Evolutionary conservation across 495 filamentous ascomycete species (phyloP).

Genomic region (Thozetella sp.): DNA sequence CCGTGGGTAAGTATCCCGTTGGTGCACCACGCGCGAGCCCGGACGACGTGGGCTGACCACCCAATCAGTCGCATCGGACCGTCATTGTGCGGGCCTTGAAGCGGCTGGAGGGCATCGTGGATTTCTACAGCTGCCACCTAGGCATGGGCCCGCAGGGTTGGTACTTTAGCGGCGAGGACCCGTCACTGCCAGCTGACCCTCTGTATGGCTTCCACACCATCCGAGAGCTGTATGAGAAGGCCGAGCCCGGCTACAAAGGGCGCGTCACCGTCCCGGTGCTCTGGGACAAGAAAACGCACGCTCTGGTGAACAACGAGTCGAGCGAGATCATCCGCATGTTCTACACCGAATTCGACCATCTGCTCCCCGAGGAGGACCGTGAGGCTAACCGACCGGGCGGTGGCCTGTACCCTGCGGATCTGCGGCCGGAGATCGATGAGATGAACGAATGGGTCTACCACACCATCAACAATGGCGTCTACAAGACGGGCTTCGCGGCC

Average conservation of each 20-base stretch:
- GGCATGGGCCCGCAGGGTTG: constrained; percentile 61
- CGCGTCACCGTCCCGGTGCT: constrained; percentile 72
- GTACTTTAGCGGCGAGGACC: constrained; percentile 62
- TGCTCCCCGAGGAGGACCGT: constrained; percentile 62
- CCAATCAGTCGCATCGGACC: constrained; percentile 59
- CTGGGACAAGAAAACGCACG: constrained; percentile 69
- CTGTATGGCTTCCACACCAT: constrained; percentile 64
- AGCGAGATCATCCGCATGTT: constrained; percentile 75
- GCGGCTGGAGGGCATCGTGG: constrained; percentile 64
- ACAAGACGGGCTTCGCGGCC: constrained; percentile 48
- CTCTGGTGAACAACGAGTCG: constrained; percentile 77
- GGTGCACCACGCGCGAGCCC: not conserved
- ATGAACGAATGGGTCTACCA: constrained; percentile 84
- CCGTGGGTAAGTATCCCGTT: constrained; percentile 53
- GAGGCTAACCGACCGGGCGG: constrained; percentile 48
- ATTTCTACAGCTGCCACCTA: constrained; percentile 56
- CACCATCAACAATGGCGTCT: constrained; percentile 86
- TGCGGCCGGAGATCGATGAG: constrained; percentile 68
- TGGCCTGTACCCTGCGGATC: constrained; percentile 58
- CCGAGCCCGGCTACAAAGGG: constrained; percentile 61
- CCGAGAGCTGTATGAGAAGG: constrained; percentile 66
- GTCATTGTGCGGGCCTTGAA: constrained; percentile 66
- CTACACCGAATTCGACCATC: constrained; percentile 70
- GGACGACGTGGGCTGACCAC: not conserved
- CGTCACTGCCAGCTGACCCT: constrained; percentile 56